A percentile compares a stretch with the other conserved stretches of the same genome.
Conservation (phyloP, 2,329 filamentous ascomycete genomes). For the Neoascochyta sp. region DNA sequence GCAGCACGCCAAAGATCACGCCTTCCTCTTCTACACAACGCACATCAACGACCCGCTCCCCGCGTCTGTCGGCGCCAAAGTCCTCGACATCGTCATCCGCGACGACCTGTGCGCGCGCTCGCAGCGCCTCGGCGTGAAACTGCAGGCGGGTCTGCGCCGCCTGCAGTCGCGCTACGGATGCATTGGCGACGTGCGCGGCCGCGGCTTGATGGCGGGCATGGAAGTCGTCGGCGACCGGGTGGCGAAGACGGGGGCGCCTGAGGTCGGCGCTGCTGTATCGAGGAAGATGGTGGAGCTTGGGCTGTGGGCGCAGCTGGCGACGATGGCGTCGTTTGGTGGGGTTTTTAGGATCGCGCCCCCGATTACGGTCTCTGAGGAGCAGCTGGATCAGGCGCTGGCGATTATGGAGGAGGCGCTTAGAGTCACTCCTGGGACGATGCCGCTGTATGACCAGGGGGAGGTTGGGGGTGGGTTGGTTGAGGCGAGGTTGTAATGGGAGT, state of each 20-base stretch:
- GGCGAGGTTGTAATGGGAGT: too few relatives aligned
- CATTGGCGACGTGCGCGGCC: constrained; percentile 59
- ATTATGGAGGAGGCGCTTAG: constrained; percentile 57
- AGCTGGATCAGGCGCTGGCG: constrained; percentile 47
- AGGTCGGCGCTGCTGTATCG: constrained; percentile 49
- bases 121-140: constrained; percentile 42
- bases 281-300: constrained; percentile 51
- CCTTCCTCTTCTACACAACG: constrained; percentile 58
- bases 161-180: constrained; percentile 55
- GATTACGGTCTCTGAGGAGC: constrained; percentile 50
- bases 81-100: constrained; percentile 58
- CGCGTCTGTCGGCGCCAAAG: constrained; percentile 58
- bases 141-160: constrained; percentile 48
- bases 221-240: constrained; percentile 54
- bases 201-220: constrained; percentile 56
- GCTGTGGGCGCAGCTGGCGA: constrained; percentile 56
- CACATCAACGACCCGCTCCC: constrained; percentile 61
- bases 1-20: constrained; percentile 45
- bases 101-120: constrained; percentile 52
- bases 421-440: constrained; percentile 47
- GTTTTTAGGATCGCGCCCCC: constrained; percentile 60
- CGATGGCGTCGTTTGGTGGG: constrained; percentile 45
- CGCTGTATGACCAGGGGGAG: too few relatives aligned
- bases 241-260: constrained; percentile 48
- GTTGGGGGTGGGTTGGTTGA: too few relatives aligned